A percentile compares a stretch with the other conserved stretches of the same genome.
Conservation (phyloP, 108 stramenopile genomes). For the Nannochloropsis gaditana region DNA sequence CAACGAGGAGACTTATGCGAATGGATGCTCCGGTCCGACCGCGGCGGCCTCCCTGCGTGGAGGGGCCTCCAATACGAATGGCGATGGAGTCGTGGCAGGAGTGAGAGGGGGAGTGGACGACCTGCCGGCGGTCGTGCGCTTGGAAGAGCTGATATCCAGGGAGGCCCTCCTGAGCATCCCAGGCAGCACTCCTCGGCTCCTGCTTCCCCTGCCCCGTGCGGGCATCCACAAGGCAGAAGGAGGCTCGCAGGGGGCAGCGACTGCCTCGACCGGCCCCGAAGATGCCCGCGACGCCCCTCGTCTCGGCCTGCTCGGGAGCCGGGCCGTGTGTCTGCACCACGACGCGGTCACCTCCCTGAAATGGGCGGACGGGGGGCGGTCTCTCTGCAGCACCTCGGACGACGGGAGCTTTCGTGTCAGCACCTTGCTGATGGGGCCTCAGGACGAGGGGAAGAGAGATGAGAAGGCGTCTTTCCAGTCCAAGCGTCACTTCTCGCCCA, state of each 20-base stretch:
- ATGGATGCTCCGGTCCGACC: background rate
- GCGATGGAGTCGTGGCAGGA: background rate
- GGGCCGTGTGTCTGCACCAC: background rate
- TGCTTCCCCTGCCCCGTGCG: background rate
- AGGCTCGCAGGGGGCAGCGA: background rate
- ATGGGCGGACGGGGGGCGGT: background rate
- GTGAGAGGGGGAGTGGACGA: background rate
- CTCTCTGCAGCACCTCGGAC: background rate
- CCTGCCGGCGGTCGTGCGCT: background rate
- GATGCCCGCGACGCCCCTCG: background rate
- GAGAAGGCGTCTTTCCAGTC: conserved; percentile 30
- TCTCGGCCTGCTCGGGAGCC: background rate
- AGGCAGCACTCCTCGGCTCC: background rate
- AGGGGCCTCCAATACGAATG: background rate
- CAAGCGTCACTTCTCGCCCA: conserved; percentile 22
- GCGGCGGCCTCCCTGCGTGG: background rate
- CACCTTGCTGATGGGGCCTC: background rate
- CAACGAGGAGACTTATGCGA: background rate
- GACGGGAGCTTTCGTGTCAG: background rate
- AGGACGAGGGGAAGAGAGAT: background rate
- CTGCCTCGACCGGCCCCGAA: background rate
- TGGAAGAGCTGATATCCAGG: background rate
- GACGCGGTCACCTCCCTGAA: background rate
- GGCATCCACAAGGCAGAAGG: background rate
- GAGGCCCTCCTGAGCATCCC: background rate